phyloP scores from a whole-genome alignment of 169 alveolate genomes.

The Plasmodium fragile region DNA sequence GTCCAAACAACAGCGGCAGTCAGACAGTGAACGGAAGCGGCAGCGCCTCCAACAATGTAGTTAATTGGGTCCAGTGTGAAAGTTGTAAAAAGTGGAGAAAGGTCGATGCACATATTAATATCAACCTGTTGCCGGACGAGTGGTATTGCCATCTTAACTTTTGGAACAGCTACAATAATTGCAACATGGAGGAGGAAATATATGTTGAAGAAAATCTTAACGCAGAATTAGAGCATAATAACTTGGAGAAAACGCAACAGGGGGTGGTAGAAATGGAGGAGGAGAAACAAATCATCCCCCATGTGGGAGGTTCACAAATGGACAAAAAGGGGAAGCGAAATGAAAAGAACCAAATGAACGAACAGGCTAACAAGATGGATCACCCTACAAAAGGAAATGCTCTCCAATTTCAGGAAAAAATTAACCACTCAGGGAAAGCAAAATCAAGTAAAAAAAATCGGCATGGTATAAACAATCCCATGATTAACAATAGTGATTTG shows the following conservation, averaged over 20 bases:
- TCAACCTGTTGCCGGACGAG: constrained; percentile 82
- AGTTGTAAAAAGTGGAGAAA: constrained; percentile 85
- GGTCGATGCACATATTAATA: constrained; percentile 77
- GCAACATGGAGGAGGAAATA: constrained; percentile 66
- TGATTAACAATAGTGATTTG: neutral
- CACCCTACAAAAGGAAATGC: neutral
- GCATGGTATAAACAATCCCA: neutral
- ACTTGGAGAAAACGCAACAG: neutral
- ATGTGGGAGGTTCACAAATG: neutral
- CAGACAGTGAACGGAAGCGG: neutral
- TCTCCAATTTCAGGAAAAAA: neutral
- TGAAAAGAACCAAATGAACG: neutral
- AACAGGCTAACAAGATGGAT: neutral
- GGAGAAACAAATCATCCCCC: constrained; percentile 4
- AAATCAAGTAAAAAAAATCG: neutral
- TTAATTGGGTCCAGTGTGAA: constrained; percentile 88
- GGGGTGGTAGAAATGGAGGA: neutral
- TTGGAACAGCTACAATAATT: constrained; percentile 75
- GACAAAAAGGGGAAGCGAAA: neutral
- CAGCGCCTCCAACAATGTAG: constrained; percentile 47
- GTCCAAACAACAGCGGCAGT: neutral
- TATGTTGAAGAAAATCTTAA: constrained; percentile 24
- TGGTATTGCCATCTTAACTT: constrained; percentile 85
- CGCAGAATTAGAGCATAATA: neutral
- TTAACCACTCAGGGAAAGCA: neutral